Base-by-base conservation (phyloP, 2,329 filamentous ascomycete species). In the Laburnicola sp. region DNA sequence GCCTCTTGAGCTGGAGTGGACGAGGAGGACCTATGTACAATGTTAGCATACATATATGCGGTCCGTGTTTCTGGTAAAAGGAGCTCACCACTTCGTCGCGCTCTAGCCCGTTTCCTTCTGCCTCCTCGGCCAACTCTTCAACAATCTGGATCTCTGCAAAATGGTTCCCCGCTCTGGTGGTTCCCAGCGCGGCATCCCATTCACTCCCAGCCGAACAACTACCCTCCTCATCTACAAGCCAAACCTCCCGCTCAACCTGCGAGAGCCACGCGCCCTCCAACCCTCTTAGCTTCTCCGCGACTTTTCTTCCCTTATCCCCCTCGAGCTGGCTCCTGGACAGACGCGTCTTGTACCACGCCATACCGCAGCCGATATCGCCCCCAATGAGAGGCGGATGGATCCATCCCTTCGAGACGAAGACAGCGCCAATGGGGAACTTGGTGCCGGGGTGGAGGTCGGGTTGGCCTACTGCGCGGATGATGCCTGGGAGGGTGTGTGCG, bases 81-180 rank as follows among this genome's bases (percentile, higher is more conserved):
- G 4, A 34, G 27, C 41, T 43, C 28, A 43, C 41, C 21, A 74
- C 71, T 31, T 74, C 68, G 8, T 66, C 62, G 26, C 63, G 48
- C 11, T 49, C 43, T 10, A 69, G 56, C 3, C 55, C 58, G 1
- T 50, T 46, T 10, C 56, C 56, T 1, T 53, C 36, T 2, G 31
- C 37, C 16, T 21, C 8, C 10, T 51, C 37, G n/a, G n/a, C n/a
- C 25, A 48, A 45, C 36, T 64, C 55, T 42, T 74, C 71, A 1
- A 75, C 66, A 1, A 74, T 62, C 48, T 75, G 71, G 10, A 73
- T 57, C 50, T 75, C 71, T 23, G 68, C 72, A 32, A 75, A 73
- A 45, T 74, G 70, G 45, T 74, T 72, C 0, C 72, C 72, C 6
- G 67, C 68, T 5, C 72, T 70, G 41, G 74, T 74, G 3, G 72